phyloP scores from a whole-genome alignment of 177 flowering plant species.

The Vitis hybrid region DNA sequence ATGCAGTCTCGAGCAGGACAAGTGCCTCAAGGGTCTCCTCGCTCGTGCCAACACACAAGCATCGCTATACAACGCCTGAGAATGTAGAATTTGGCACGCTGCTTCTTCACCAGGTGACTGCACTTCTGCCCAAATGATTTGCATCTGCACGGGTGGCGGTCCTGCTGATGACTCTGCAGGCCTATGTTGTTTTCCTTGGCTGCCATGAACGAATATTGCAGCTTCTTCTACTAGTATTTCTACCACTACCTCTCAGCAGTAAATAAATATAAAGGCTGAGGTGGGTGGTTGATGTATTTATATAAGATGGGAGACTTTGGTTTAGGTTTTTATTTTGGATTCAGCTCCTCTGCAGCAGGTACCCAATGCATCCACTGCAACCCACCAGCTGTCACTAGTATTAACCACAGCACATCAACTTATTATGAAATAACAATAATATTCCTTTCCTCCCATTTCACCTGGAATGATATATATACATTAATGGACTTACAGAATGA shows the following conservation, averaged over 20 bases:
- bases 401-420: neutral
- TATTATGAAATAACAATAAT: slow-evolving; percentile 10
- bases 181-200: slow-evolving; percentile 15
- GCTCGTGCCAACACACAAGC: slow-evolving; percentile 56
- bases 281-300: slow-evolving; percentile 1
- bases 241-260: slow-evolving; percentile 3
- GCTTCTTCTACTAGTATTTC: too few relatives aligned
- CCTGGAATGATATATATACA: neutral
- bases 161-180: neutral
- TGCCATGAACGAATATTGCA: slow-evolving; percentile 7
- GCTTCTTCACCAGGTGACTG: slow-evolving; percentile 53
- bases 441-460: neutral
- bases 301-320: neutral
- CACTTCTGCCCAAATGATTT: slow-evolving; percentile 53
- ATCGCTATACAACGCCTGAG: slow-evolving; percentile 54
- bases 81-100: slow-evolving; percentile 56
- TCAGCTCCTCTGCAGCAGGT: slow-evolving; percentile 1
- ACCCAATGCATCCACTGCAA: slow-evolving; percentile 15
- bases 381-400: slow-evolving; percentile 12
- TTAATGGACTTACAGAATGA: too few relatives aligned
- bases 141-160: slow-evolving; percentile 33
- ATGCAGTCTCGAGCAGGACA: neutral
- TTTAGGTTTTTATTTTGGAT: neutral
- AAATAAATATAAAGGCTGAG: neutral
- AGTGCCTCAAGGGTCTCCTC: slow-evolving; percentile 22